These are phyloP conservation scores for Boletus calvinii DNA, from an alignment of 1,284 basidiomycete genomes.

Conservation along the genomic window DNA sequence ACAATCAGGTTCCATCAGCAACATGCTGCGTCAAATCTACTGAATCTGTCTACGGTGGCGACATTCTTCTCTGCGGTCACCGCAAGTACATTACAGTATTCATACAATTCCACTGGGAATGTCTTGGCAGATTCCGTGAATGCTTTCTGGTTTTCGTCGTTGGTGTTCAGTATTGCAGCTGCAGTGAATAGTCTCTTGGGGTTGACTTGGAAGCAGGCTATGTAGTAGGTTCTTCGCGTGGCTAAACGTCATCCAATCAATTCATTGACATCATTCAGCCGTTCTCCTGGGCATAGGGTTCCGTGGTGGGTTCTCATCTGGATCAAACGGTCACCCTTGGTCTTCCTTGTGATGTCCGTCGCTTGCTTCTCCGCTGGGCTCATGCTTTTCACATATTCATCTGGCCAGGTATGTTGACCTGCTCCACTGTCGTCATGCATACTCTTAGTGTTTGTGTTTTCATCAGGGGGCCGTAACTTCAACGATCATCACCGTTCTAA, in stretches of 20 bases:
- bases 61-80: slow-evolving; percentile 61
- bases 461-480: slow-evolving; percentile 55
- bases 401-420: slow-evolving; percentile 39
- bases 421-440: slow-evolving; percentile 22
- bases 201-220: slow-evolving; percentile 57
- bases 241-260: slow-evolving; percentile 4
- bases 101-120: slow-evolving; percentile 34
- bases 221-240: slow-evolving; percentile 47
- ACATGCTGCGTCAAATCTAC: slow-evolving; percentile 49
- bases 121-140: slow-evolving; percentile 46
- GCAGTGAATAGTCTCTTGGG: slow-evolving; percentile 58
- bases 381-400: slow-evolving; percentile 51
- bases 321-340: slow-evolving; percentile 55
- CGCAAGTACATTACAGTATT: slow-evolving; percentile 54
- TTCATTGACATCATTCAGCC: slow-evolving; percentile 40
- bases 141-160: slow-evolving; percentile 57
- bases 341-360: slow-evolving; percentile 57
- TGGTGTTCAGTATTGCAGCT: slow-evolving; percentile 59
- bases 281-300: slow-evolving; percentile 55
- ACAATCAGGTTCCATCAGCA: slow-evolving; percentile 59
- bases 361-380: slow-evolving; percentile 54
- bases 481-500: slow-evolving; percentile 69
- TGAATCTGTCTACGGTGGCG: slow-evolving; percentile 55
- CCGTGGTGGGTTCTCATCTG: slow-evolving; percentile 53
- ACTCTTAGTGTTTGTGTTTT: slow-evolving; percentile 12